Evolutionary conservation across 73 alveolate genomes (phyloP).

Genomic region (Halteria grandinella): DNA sequence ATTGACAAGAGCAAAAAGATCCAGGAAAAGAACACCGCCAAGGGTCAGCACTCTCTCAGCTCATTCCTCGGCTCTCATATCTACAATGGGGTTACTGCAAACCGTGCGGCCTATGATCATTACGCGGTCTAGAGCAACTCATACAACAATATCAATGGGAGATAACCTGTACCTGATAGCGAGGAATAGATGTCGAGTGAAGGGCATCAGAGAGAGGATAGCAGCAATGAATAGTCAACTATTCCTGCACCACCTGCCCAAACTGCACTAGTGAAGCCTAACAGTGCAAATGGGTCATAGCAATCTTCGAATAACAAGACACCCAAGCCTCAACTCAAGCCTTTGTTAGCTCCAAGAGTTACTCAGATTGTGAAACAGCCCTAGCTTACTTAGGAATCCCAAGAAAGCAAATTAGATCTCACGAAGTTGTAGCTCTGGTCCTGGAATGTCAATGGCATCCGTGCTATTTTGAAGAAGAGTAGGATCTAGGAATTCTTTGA

Average conservation of each 20-base stretch:
- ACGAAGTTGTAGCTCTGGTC: slow-evolving; percentile 56
- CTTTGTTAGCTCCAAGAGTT: too few species aligned
- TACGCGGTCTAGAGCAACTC: slow-evolving; percentile 15
- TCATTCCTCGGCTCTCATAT: slow-evolving; percentile 23
- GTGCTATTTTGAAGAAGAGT: slow-evolving; percentile 82
- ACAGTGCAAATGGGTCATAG: too few species aligned
- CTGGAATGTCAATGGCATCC: slow-evolving; percentile 92
- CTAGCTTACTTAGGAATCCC: too few species aligned
- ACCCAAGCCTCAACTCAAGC: too few species aligned
- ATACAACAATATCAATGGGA: not conserved
- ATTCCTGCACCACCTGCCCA: too few species aligned
- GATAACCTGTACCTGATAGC: not conserved
- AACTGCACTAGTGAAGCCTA: too few species aligned
- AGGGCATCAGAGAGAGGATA: not conserved
- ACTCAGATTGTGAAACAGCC: too few species aligned
- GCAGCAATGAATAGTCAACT: not conserved
- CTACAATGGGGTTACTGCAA: slow-evolving; percentile 24
- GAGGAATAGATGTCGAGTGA: not conserved
- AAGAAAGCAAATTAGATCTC: slow-evolving; percentile 45
- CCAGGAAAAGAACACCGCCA: slow-evolving; percentile 38
- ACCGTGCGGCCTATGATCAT: slow-evolving; percentile 30
- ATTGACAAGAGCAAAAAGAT: slow-evolving; percentile 20
- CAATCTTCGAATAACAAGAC: too few species aligned
- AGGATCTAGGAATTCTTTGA: slow-evolving; percentile 69
- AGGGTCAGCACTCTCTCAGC: slow-evolving; percentile 13